phyloP scores from a whole-genome alignment of 1,139 yeast genomes.

The Blastobotrys illinoisensis region DNA sequence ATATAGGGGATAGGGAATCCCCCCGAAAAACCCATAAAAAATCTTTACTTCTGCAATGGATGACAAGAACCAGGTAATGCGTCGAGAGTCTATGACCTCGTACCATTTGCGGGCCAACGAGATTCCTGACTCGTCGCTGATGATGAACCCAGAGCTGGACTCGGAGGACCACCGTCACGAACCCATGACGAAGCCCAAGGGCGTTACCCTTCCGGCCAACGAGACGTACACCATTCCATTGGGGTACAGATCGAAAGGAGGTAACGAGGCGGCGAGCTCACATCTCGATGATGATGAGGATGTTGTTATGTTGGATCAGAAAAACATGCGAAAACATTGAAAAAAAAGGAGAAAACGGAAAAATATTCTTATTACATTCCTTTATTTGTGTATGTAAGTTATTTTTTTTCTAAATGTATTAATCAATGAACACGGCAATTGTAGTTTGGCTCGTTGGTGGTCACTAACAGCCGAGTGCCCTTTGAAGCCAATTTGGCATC shows the following conservation, averaged over 20 bases:
- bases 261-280: neutral
- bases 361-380: neutral
- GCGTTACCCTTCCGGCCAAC: neutral
- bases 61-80: neutral
- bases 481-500: too few species aligned
- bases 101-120: neutral
- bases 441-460: too few species aligned
- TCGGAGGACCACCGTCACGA: neutral
- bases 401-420: neutral
- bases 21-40: neutral
- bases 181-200: neutral
- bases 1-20: neutral
- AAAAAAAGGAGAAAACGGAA: neutral
- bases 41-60: neutral
- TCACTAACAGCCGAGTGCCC: too few species aligned
- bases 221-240: neutral
- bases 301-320: neutral
- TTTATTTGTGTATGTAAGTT: neutral
- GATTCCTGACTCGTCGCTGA: neutral
- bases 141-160: neutral
- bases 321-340: neutral
- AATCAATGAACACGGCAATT: neutral
- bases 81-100: neutral
- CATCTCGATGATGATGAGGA: neutral
- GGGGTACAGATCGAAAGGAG: neutral